Conservation (phyloP, 2,329 filamentous ascomycete genomes). For the Aplosporella prunicola region DNA sequence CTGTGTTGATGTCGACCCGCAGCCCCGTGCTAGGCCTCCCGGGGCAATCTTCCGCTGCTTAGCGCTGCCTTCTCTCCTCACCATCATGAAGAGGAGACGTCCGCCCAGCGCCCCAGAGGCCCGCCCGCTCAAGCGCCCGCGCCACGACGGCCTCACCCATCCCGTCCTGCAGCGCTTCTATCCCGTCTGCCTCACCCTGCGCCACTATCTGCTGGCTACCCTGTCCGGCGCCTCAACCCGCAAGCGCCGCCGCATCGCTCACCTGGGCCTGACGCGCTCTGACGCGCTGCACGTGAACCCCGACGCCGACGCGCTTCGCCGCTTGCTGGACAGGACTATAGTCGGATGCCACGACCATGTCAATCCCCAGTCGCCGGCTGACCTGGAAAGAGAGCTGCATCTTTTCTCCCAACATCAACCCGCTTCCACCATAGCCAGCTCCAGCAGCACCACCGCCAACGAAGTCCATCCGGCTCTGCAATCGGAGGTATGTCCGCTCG, state of each 20-base stretch:
- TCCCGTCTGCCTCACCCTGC: slow-evolving; percentile 53
- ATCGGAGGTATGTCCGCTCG: slow-evolving; percentile 31
- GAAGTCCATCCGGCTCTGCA: slow-evolving; percentile 26
- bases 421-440: slow-evolving; percentile 21
- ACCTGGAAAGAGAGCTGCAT: slow-evolving; percentile 26
- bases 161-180: slow-evolving; percentile 63
- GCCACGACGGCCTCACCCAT: slow-evolving; percentile 34
- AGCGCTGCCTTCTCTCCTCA: too few species aligned
- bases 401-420: slow-evolving; percentile 37
- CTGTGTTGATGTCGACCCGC: too few species aligned
- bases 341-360: slow-evolving; percentile 41
- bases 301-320: slow-evolving; percentile 35
- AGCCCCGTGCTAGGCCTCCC: too few species aligned
- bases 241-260: slow-evolving; percentile 38
- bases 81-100: too few species aligned
- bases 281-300: slow-evolving; percentile 43
- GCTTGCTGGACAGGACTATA: slow-evolving; percentile 59
- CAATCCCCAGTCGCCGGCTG: slow-evolving; percentile 31
- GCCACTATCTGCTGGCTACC: slow-evolving; percentile 58
- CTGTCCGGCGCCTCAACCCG: slow-evolving; percentile 57
- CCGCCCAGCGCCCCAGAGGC: background rate
- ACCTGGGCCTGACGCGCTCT: slow-evolving; percentile 27
- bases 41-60: too few species aligned
- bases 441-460: slow-evolving; percentile 22
- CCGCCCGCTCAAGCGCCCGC: background rate